Evolutionary conservation across 2,329 filamentous ascomycete species (phyloP).

Genomic region (Colletotrichum filicis): DNA sequence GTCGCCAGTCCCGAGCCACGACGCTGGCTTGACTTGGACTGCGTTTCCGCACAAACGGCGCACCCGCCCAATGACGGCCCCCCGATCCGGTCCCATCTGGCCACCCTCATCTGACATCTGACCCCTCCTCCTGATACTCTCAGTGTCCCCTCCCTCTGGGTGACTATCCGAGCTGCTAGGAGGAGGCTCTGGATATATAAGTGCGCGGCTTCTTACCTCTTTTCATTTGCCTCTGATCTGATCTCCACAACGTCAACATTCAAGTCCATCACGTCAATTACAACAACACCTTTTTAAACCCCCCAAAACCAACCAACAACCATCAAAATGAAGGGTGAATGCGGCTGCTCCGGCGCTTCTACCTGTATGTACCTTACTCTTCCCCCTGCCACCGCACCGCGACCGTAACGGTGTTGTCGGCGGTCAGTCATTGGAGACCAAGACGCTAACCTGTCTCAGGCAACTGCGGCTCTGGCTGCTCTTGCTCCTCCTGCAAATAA

Average conservation of each 20-base stretch:
- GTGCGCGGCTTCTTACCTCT: slow-evolving; percentile 18
- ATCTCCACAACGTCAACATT: slow-evolving; percentile 24
- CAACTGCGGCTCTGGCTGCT: slow-evolving; percentile 38
- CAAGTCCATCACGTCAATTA: slow-evolving; percentile 21
- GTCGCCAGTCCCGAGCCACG: slow-evolving; percentile 1
- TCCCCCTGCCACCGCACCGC: not conserved
- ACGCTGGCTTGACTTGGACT: not conserved
- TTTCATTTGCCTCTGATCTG: not conserved
- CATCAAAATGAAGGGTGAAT: slow-evolving; percentile 40
- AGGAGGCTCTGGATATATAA: slow-evolving; percentile 30
- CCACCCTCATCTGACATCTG: slow-evolving; percentile 34
- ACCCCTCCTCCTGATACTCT: slow-evolving; percentile 24
- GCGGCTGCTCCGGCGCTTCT: slow-evolving; percentile 39
- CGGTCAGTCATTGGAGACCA: not conserved
- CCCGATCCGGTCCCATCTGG: slow-evolving; percentile 33
- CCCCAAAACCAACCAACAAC: slow-evolving; percentile 26
- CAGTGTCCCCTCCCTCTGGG: not conserved
- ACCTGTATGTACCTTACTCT: slow-evolving; percentile 26
- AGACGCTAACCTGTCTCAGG: slow-evolving; percentile 29
- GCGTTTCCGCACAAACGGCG: slow-evolving; percentile 26
- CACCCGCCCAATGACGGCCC: slow-evolving; percentile 22
- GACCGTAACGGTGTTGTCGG: not conserved
- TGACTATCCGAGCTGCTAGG: not conserved
- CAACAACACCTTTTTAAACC: slow-evolving; percentile 10
- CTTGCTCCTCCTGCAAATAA: slow-evolving; percentile 33